Conservation (phyloP, 2,329 filamentous ascomycete genomes). For the Microsporum ferrugineum region DNA sequence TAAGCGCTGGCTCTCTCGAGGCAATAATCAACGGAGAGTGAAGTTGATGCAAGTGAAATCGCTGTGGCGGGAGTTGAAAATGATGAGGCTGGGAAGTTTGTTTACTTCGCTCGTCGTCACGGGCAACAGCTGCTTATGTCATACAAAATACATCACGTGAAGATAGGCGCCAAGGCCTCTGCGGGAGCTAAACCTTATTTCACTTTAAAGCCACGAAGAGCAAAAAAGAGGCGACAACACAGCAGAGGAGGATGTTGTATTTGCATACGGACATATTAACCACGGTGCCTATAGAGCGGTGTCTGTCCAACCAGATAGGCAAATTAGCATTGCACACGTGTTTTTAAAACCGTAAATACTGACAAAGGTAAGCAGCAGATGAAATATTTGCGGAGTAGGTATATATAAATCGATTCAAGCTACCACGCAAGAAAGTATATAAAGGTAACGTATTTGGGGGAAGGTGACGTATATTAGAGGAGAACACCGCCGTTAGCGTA, state of each 20-base stretch:
- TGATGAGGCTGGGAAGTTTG: constrained; percentile 9
- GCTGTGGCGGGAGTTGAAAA: neutral
- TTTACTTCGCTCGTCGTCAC: constrained; percentile 7
- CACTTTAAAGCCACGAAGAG: neutral
- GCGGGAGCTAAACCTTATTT: constrained; percentile 1
- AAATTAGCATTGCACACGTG: neutral
- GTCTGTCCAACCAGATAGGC: neutral
- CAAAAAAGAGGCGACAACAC: neutral
- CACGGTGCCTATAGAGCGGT: neutral
- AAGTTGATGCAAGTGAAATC: neutral
- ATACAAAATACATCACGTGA: neutral
- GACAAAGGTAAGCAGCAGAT: neutral
- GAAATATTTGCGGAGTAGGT: neutral
- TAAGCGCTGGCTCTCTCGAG: neutral
- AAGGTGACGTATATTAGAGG: neutral
- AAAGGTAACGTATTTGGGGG: neutral
- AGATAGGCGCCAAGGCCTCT: neutral
- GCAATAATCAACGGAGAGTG: neutral
- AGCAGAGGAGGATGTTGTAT: neutral
- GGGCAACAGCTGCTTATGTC: constrained; percentile 7
- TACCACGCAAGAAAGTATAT: neutral
- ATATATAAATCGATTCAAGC: neutral
- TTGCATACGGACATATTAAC: neutral
- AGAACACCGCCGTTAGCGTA: neutral
- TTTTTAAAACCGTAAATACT: neutral